Evolutionary conservation across 1,139 yeast species (phyloP), one percentile per base, ranked within the genome.

Genomic region (Lodderomyces jiufengensis): DNA sequence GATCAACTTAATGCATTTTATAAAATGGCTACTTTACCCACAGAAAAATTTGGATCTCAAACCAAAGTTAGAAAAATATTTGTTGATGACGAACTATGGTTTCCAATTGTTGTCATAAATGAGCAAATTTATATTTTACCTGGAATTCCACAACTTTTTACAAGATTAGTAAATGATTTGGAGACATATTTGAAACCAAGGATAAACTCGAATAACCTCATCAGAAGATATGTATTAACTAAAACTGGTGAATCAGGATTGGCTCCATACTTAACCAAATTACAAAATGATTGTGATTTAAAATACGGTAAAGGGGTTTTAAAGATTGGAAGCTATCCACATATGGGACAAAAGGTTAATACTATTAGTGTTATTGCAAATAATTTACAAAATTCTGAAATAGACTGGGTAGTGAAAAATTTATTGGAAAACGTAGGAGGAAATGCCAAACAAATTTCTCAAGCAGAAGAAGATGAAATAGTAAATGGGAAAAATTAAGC

Each of bases 271-370:
- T 63, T 87, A 41, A 52, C 74, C 2, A 54, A 59, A 2, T 55
- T 82, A 32, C 94, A 84, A 48, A 47, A 55, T 1, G 56, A 63
- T 32, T 73, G 75, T 29, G 62, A 61, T 36, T 50, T 46, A 5
- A 52, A 60, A n/a, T 61, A 55, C 29, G 69, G 67, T 3, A 36
- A 35, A 10, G 59, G 61, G 3, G 43, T 46, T 2, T 68, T 86
- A 37, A 86, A 86, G 53, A 66, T 87, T 32, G 95, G 95, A 3
- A 80, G 90, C 28, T 87, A 87, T 52, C 95, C 95, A 0, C 95
- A 86, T 55, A 68, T 78, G 57, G 69, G 70, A 11, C 70, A 76
- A 61, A 70, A 76, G 1, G 60, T 78, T 37, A 80, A 76, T 47
- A 85, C 95, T 0, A 75, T 86, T 15, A 82, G 94, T 50, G 71